A percentile compares a stretch with the other conserved stretches of the same genome.
Conservation (phyloP, 345 rosid genomes). For the Populus deltoides region DNA sequence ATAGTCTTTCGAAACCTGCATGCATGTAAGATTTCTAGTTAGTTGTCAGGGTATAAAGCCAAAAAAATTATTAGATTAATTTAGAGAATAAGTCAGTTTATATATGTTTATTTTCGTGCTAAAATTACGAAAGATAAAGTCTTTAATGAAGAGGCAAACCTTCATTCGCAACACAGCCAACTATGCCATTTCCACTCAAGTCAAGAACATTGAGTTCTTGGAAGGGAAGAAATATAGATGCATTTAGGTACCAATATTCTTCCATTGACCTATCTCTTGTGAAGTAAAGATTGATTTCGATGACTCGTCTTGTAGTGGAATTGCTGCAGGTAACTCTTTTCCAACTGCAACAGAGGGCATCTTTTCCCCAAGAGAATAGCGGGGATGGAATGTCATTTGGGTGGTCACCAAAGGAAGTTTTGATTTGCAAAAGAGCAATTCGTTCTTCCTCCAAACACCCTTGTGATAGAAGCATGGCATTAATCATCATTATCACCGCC, state of each 20-base stretch:
- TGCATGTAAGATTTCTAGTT: no score
- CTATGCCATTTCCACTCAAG: rapidly evolving
- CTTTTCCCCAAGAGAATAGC: not conserved
- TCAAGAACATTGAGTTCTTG: not conserved
- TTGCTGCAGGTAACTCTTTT: not conserved
- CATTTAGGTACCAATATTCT: conserved; percentile 2
- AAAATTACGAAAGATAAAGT: not conserved
- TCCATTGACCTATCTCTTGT: rapidly evolving
- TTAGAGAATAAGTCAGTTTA: not conserved
- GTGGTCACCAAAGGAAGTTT: not conserved
- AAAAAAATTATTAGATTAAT: not conserved
- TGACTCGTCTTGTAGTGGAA: not conserved
- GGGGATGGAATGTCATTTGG: not conserved
- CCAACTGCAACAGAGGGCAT: not conserved
- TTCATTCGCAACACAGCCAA: not conserved
- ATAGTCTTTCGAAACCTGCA: no score
- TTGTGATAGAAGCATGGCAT: no score
- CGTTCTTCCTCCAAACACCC: not conserved
- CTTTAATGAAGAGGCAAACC: not conserved
- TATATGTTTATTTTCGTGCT: not conserved
- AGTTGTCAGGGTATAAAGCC: no score
- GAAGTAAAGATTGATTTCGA: not conserved
- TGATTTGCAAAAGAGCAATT: not conserved
- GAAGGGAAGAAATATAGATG: conserved; percentile 5
- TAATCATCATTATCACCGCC: not conserved